phyloP scores from a whole-genome alignment of 2,329 filamentous ascomycete species.

The Pseudogymnoascus sp. region DNA sequence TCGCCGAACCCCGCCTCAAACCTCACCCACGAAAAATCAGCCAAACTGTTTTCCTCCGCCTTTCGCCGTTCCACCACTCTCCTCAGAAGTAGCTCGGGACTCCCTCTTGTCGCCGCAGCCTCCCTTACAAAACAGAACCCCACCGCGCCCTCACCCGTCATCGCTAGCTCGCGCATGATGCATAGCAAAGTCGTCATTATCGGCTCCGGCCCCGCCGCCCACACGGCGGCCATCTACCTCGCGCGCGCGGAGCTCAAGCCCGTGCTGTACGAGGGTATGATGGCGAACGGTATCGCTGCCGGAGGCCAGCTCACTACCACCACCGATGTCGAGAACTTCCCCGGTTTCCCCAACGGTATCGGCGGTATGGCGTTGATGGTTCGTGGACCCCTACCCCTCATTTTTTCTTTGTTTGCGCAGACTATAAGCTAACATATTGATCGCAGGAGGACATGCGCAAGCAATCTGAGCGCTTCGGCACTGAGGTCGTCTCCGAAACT shows the following conservation, averaged over 20 bases:
- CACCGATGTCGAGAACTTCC: constrained; percentile 97
- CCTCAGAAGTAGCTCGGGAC: constrained; percentile 20
- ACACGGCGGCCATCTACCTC: constrained; percentile 95
- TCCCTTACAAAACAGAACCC: constrained; percentile 28
- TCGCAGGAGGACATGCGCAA: constrained; percentile 70
- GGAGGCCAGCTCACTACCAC: constrained; percentile 97
- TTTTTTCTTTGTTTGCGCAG: not conserved
- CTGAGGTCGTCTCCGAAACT: constrained; percentile 87
- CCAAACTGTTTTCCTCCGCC: constrained; percentile 87
- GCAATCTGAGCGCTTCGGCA: constrained; percentile 88
- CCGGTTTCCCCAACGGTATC: constrained; percentile 85
- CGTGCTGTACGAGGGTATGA: constrained; percentile 94
- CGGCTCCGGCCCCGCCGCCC: constrained; percentile 93
- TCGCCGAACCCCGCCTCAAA: constrained; percentile 2
- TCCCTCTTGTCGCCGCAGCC: constrained; percentile 9
- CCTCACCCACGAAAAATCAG: constrained; percentile 29
- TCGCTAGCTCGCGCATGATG: constrained; percentile 51
- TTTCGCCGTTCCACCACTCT: constrained; percentile 54
- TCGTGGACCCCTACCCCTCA: not conserved
- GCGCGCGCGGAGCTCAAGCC: constrained; percentile 88
- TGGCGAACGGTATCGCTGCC: constrained; percentile 92
- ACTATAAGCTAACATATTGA: not conserved
- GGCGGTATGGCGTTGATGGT: constrained; percentile 79
- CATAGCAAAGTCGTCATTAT: constrained; percentile 89
- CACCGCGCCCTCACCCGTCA: constrained; percentile 30